These are phyloP conservation scores for Carex pumila DNA, from an alignment of 176 grass and related monocot species.

Conservation along the genomic window DNA sequence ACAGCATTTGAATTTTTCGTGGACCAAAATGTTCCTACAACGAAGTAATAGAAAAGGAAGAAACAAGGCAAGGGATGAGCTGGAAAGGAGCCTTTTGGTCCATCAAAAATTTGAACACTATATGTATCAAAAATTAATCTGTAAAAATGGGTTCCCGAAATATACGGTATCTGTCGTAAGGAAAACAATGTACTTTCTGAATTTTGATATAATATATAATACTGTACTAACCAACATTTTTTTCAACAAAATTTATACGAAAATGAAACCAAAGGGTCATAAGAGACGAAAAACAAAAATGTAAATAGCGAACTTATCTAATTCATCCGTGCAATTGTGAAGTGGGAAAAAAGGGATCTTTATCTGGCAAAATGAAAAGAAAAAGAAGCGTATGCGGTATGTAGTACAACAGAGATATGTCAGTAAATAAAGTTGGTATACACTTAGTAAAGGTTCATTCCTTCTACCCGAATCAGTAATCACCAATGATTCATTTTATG, in stretches of 20 bases:
- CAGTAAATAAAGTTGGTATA: not conserved
- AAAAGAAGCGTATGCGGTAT: not conserved
- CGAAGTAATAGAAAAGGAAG: too few species aligned
- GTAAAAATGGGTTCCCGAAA: too few species aligned
- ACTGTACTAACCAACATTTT: too few species aligned
- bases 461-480: too few species aligned
- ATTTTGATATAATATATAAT: not conserved
- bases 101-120: too few species aligned
- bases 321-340: not conserved
- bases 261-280: not conserved
- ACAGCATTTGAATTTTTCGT: too few species aligned
- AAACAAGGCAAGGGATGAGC: too few species aligned
- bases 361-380: not conserved
- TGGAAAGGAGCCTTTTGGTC: too few species aligned
- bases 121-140: too few species aligned
- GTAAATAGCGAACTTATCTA: not conserved
- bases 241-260: not conserved
- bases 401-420: not conserved
- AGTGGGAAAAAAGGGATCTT: not conserved
- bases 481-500: not conserved
- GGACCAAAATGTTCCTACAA: too few species aligned
- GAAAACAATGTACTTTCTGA: not conserved
- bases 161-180: not conserved
- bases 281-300: not conserved
- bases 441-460: not conserved